phyloP scores from a whole-genome alignment of 2,329 filamentous ascomycete genomes.

The Trichoderma polysporum region DNA sequence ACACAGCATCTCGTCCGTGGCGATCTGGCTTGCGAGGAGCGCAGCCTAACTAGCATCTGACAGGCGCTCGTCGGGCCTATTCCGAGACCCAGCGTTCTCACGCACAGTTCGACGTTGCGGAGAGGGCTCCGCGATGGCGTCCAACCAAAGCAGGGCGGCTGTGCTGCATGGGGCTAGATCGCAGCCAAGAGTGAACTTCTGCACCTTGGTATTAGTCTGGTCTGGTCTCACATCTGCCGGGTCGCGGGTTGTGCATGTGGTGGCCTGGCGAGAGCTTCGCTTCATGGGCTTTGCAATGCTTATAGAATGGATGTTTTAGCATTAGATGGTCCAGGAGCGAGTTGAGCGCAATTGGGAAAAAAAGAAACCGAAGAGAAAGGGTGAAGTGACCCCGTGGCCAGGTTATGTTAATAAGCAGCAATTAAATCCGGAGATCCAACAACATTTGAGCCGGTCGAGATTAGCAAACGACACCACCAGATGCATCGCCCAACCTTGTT shows the following conservation, averaged over 20 bases:
- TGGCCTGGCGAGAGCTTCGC: background rate
- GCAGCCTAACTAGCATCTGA: constrained; percentile 13
- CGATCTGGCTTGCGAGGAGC: background rate
- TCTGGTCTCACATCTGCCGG: constrained; percentile 4
- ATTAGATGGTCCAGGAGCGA: background rate
- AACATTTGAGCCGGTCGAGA: background rate
- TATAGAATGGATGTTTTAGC: background rate
- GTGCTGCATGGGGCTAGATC: background rate
- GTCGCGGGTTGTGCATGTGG: background rate
- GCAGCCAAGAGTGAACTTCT: background rate
- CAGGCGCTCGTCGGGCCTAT: background rate
- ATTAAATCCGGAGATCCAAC: background rate
- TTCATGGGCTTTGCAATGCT: background rate
- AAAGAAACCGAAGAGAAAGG: background rate
- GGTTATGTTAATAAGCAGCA: background rate
- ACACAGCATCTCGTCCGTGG: too few relatives aligned
- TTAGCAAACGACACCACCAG: background rate
- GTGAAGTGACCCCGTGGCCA: background rate
- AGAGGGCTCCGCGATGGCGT: constrained; percentile 8
- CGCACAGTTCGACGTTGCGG: background rate
- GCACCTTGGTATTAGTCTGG: background rate
- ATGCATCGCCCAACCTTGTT: constrained; percentile 1
- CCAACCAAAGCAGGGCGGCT: constrained; percentile 9
- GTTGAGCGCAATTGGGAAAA: background rate
- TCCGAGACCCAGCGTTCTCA: background rate